Base-by-base conservation (phyloP, 2,329 filamentous ascomycete species). In the Mycogone perniciosa region DNA sequence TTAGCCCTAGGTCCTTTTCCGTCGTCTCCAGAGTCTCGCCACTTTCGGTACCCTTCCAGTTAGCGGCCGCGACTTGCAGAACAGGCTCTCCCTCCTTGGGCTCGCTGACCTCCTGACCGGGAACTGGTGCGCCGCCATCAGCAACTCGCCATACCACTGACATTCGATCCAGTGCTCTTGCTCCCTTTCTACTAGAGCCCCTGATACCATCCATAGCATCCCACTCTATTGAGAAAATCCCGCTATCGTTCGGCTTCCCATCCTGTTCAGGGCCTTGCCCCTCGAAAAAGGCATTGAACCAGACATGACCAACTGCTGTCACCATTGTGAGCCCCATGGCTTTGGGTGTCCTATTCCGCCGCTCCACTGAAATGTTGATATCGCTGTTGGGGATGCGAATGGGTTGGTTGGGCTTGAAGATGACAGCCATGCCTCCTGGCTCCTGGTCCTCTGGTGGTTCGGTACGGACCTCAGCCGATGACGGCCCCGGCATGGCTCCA, bases 201-300 rank as follows among this genome's bases (percentile, higher is more conserved):
- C 96, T 96, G 67, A 99, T 91, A 3, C 93, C 93, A 59, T 99
- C 93, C 82, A 99, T 88, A 48, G 75, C 74, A 37, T 81, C 78
- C 80, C 80, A 82, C 1, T 76, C 75, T 30, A 82, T 77, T 52
- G 72, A 68, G 45, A 82, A 82, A 3, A 82, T 72, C 8, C 80
- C 92, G 7, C 79, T 87, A 40, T 84, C 77, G 44, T 86, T 77
- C 0, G 88, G 76, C 11, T 75, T 71, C 27, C 87, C 88, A 30
- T 72, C 67, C 39, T 83, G 76, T 62, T 90, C 86, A 0, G 86
- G 84, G 0, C 87, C 86, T 20, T 80, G 73, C 41, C 91, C 90
- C 70, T 97, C 93, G 61, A 97, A 97, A 68, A 84, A 97, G 2
- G 84, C 76, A 63, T 99, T 99, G 75, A 96, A 96, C 93, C 93